Evolutionary conservation across 2,329 filamentous ascomycete genomes (phyloP).

Genomic region (Diaporthe citrichinensis): DNA sequence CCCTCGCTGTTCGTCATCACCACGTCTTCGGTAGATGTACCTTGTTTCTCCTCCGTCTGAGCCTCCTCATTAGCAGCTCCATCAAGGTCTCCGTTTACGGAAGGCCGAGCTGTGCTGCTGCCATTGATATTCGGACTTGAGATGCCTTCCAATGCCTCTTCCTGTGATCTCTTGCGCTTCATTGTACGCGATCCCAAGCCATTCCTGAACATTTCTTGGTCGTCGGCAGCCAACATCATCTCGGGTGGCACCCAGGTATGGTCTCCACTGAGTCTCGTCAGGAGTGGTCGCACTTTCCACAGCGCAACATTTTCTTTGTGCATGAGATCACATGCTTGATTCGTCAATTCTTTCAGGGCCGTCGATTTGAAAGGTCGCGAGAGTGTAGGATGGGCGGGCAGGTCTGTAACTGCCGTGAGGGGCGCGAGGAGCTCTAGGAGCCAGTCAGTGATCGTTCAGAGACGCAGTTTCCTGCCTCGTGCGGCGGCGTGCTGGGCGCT

Average conservation of each 20-base stretch:
- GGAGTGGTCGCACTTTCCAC: conserved; percentile 81
- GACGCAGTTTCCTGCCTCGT: not conserved
- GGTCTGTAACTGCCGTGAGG: conserved; percentile 80
- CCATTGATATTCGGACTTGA: conserved; percentile 37
- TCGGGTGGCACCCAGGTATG: conserved; percentile 76
- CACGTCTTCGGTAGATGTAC: conserved; percentile 43
- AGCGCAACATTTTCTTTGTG: conserved; percentile 81
- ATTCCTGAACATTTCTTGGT: conserved; percentile 68
- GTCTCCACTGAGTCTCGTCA: conserved; percentile 82
- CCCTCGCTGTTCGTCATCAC: conserved; percentile 44
- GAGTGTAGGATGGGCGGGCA: conserved; percentile 81
- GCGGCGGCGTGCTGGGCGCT: not conserved
- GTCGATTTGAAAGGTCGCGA: conserved; percentile 82
- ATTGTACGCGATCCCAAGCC: conserved; percentile 57
- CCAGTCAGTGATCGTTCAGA: conserved; percentile 46
- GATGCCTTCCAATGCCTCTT: conserved; percentile 34
- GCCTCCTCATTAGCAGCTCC: not conserved
- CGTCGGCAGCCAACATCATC: conserved; percentile 68
- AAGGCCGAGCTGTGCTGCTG: conserved; percentile 18
- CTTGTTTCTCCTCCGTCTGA: not conserved
- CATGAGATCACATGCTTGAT: conserved; percentile 78
- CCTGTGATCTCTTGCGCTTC: conserved; percentile 39
- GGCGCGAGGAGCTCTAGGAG: conserved; percentile 79
- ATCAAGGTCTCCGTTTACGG: conserved; percentile 42
- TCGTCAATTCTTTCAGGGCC: conserved; percentile 78